These are phyloP conservation scores for Kodamaea leandrae DNA, from an alignment of 805 yeast genomes.

Conservation along the genomic window DNA sequence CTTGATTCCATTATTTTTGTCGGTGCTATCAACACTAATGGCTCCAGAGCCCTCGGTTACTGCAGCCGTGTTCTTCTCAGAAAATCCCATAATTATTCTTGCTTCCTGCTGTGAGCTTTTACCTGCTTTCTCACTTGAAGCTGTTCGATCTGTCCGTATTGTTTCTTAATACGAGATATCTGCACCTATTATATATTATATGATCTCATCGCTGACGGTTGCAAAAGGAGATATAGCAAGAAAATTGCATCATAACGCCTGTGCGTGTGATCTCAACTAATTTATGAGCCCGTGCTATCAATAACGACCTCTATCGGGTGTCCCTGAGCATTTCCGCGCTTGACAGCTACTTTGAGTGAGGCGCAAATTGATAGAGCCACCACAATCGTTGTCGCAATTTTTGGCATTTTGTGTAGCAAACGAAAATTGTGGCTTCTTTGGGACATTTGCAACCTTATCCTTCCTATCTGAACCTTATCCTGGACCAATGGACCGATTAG, in stretches of 20 bases:
- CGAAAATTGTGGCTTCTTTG: background rate
- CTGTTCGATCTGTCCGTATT: no score
- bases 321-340: background rate
- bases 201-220: background rate
- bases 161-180: no score
- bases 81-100: background rate
- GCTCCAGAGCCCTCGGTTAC: background rate
- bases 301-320: background rate
- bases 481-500: no score
- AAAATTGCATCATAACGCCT: background rate
- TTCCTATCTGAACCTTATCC: no score
- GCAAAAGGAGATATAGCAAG: no score
- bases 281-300: no score
- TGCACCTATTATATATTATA: no score
- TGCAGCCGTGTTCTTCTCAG: constrained; percentile 1
- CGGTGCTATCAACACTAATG: background rate
- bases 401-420: background rate
- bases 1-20: background rate
- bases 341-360: background rate
- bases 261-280: background rate
- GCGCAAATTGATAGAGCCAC: background rate
- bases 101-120: no score
- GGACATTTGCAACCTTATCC: constrained; percentile 1
- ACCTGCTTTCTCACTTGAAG: no score
- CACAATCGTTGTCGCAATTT: background rate